Conservation (phyloP, 345 rosid species). For the Odontarrhena argentea region DNA sequence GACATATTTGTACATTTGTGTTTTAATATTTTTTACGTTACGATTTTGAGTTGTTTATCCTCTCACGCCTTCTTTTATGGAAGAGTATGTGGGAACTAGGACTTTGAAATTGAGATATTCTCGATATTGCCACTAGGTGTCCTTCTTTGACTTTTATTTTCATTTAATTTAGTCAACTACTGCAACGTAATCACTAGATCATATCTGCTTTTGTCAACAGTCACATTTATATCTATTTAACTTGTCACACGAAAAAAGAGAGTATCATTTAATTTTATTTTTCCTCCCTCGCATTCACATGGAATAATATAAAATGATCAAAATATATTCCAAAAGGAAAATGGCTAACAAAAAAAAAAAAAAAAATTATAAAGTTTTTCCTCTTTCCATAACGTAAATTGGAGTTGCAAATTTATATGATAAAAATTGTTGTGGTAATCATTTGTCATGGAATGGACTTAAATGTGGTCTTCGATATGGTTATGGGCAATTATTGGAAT, state of each 20-base stretch:
- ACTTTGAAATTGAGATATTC: constrained; percentile 30
- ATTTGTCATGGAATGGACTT: no score
- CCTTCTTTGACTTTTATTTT: constrained; percentile 32
- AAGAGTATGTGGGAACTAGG: not conserved
- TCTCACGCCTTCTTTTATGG: constrained; percentile 23
- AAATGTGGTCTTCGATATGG: no score
- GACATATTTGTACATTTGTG: constrained; percentile 16
- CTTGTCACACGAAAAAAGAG: not conserved
- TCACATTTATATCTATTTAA: constrained; percentile 3
- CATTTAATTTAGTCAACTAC: constrained; percentile 22
- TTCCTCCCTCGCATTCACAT: constrained; percentile 24
- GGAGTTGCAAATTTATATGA: no score
- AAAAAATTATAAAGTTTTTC: no score
- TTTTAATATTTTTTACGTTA: constrained; percentile 23
- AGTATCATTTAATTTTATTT: not conserved
- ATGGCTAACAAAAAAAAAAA: no score
- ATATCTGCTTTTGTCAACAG: constrained; percentile 5
- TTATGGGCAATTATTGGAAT: no score
- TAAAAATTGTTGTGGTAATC: no score
- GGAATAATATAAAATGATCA: not conserved
- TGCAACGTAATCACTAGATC: not conserved
- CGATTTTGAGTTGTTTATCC: constrained; percentile 19
- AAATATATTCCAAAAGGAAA: no score
- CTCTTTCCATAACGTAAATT: no score
- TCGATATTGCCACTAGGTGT: constrained; percentile 41